phyloP scores from a whole-genome alignment of 768 basidiomycete species.

The Phaeolepiota aurea region DNA sequence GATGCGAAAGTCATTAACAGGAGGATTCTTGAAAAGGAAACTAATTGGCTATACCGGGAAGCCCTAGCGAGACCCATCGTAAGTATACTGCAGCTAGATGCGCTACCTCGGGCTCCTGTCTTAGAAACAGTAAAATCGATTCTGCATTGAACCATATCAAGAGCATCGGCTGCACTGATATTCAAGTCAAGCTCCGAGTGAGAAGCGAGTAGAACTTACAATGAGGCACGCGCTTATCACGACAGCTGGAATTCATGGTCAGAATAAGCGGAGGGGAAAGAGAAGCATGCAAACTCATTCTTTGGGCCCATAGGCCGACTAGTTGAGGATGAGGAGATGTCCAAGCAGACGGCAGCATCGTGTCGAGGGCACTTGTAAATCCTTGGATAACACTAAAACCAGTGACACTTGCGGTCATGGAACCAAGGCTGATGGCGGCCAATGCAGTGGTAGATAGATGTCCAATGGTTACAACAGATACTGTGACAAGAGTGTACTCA shows the following conservation, averaged over 20 bases:
- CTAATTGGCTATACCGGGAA: slow-evolving; percentile 44
- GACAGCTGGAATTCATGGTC: slow-evolving; percentile 35
- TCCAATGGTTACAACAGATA: slow-evolving; percentile 81
- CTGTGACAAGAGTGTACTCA: slow-evolving; percentile 82
- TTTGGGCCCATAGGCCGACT: slow-evolving; percentile 86
- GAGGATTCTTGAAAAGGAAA: slow-evolving; percentile 5
- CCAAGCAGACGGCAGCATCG: slow-evolving; percentile 92
- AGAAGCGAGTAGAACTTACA: slow-evolving; percentile 32
- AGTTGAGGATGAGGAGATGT: slow-evolving; percentile 77
- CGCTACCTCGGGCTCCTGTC: slow-evolving; percentile 82
- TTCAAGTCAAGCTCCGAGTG: slow-evolving; percentile 1
- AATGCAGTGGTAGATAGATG: slow-evolving; percentile 87
- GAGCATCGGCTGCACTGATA: slow-evolving; percentile 40
- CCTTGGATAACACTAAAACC: slow-evolving; percentile 79
- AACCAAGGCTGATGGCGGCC: slow-evolving; percentile 71
- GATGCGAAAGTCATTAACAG: slow-evolving; percentile 1
- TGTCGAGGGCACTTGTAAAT: slow-evolving; percentile 81
- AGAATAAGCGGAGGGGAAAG: slow-evolving; percentile 3
- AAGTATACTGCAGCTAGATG: slow-evolving; percentile 70
- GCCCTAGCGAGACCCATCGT: slow-evolving; percentile 64
- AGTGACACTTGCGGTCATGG: slow-evolving; percentile 68
- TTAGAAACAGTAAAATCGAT: slow-evolving; percentile 60
- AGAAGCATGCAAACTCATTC: slow-evolving; percentile 51
- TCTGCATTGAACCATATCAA: slow-evolving; percentile 83
- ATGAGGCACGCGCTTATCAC: slow-evolving; percentile 50